phyloP scores from a whole-genome alignment of 1,284 basidiomycete genomes.

The Apiotrichum montevideense region DNA sequence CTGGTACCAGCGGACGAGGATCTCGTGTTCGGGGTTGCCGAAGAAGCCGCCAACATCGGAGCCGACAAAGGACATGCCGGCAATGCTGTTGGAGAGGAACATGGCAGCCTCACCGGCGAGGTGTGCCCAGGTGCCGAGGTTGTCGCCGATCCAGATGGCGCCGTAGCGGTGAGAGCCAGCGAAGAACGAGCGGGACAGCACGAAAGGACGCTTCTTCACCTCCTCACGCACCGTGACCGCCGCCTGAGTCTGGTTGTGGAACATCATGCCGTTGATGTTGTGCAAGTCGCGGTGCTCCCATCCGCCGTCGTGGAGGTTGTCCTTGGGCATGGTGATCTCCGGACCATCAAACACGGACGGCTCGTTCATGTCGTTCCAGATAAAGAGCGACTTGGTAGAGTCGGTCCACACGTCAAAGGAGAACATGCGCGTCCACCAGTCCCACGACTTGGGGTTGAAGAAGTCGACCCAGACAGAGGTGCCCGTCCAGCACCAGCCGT shows the following conservation, averaged over 20 bases:
- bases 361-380: conserved; percentile 99
- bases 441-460: conserved; percentile 84
- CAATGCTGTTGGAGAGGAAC: conserved; percentile 82
- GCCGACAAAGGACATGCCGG: conserved; percentile 89
- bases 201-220: conserved; percentile 77
- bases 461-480: conserved; percentile 94
- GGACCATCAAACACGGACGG: conserved; percentile 97
- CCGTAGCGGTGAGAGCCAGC: conserved; percentile 93
- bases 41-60: conserved; percentile 99
- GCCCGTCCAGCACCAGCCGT: conserved; percentile 98
- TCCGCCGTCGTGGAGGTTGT: conserved; percentile 77
- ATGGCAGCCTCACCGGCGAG: conserved; percentile 91
- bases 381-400: conserved; percentile 68
- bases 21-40: conserved; percentile 87
- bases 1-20: conserved; percentile 96
- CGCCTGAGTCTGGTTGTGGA: conserved; percentile 75
- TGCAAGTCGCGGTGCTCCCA: conserved; percentile 95
- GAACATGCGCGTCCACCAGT: conserved; percentile 85
- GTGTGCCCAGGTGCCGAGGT: conserved; percentile 93
- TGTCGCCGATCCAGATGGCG: conserved; percentile 99
- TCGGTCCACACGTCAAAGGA: conserved; percentile 55
- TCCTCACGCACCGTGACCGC: conserved; percentile 71
- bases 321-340: conserved; percentile 94
- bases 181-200: conserved; percentile 90
- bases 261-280: conserved; percentile 50